A percentile compares a stretch with the other conserved stretches of the same genome.
Evolutionary conservation across 371 early-diverging fungal species (phyloP).

Genomic region (Apophysomyces trapeziformis): DNA sequence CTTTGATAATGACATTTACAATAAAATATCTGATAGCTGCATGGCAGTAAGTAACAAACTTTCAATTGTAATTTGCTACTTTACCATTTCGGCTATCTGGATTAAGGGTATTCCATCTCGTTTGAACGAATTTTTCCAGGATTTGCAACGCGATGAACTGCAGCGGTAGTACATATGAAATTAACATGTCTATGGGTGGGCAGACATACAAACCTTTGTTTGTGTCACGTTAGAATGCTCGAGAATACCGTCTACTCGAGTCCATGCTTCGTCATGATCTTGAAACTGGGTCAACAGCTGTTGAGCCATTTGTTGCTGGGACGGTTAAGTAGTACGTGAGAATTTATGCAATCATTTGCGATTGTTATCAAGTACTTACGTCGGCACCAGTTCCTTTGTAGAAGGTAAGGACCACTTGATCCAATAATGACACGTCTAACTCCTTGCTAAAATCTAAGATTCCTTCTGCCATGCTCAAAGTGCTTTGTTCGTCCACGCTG

Average conservation of each 20-base stretch:
- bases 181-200: not conserved
- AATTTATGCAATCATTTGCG: constrained; percentile 7
- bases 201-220: constrained; percentile 77
- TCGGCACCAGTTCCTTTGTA: constrained; percentile 72
- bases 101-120: constrained; percentile 96
- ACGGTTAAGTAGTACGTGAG: constrained; percentile 12
- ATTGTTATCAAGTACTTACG: constrained; percentile 50
- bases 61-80: constrained; percentile 8
- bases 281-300: constrained; percentile 92
- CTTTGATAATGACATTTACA: constrained; percentile 87
- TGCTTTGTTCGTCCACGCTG: not conserved
- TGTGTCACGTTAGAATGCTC: constrained; percentile 80
- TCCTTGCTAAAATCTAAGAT: constrained; percentile 92
- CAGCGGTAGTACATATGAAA: constrained; percentile 3
- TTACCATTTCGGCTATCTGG: constrained; percentile 88
- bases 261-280: constrained; percentile 98
- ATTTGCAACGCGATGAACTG: constrained; percentile 97
- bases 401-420: constrained; percentile 87
- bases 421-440: constrained; percentile 86
- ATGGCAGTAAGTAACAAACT: not conserved
- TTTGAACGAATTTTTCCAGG: constrained; percentile 96
- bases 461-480: constrained; percentile 51
- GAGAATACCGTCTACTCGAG: constrained; percentile 93
- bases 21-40: constrained; percentile 94
- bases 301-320: constrained; percentile 79